phyloP scores from a whole-genome alignment of 306 rosid genomes.

The Acacia crassicarpa region DNA sequence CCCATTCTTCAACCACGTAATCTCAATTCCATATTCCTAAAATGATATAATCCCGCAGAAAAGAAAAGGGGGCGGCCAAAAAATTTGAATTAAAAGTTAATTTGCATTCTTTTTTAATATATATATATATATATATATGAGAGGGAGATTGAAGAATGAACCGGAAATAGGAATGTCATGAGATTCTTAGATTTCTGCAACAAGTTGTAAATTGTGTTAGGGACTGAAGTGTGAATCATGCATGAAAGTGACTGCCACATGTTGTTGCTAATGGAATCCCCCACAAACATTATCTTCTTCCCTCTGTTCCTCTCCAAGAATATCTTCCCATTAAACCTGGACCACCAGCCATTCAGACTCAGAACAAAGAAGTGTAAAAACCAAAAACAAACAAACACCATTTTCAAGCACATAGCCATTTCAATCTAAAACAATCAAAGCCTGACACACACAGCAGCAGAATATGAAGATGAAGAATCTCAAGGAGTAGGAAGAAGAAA shows the following conservation, averaged over 20 bases:
- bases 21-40: slow-evolving; percentile 58
- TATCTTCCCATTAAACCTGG: slow-evolving; percentile 61
- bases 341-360: background rate
- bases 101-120: background rate
- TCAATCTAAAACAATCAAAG: background rate
- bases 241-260: slow-evolving; percentile 82
- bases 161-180: slow-evolving; percentile 47
- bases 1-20: slow-evolving; percentile 65
- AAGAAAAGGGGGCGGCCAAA: background rate
- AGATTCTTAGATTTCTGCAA: slow-evolving; percentile 26
- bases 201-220: slow-evolving; percentile 43
- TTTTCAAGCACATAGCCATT: background rate
- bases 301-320: slow-evolving; percentile 63
- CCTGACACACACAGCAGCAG: background rate
- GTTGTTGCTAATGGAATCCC: slow-evolving; percentile 80
- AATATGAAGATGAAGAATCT: background rate
- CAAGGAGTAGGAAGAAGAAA: background rate
- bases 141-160: slow-evolving; percentile 15
- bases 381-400: background rate
- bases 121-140: too few species aligned
- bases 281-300: slow-evolving; percentile 68
- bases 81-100: background rate
- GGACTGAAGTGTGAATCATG: slow-evolving; percentile 61
- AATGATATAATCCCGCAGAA: background rate
- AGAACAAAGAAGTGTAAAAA: background rate